These are phyloP conservation scores for Yamadazyma buinensis DNA, from an alignment of 1,139 yeast genomes.

Conservation along the genomic window DNA sequence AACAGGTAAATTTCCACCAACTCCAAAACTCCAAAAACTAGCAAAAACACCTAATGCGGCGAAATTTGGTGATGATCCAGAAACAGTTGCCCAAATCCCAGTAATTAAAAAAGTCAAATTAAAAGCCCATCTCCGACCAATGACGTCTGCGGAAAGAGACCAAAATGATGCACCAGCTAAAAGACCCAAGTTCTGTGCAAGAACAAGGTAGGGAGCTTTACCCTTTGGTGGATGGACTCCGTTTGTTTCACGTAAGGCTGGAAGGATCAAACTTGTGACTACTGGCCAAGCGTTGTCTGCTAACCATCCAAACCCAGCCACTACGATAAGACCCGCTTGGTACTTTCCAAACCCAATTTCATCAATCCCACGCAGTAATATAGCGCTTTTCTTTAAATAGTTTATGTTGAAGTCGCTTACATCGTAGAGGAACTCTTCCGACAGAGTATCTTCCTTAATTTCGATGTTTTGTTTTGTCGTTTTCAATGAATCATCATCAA, in stretches of 20 bases:
- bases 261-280: conserved; percentile 33
- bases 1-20: conserved; percentile 44
- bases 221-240: conserved; percentile 37
- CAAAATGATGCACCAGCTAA: conserved; percentile 41
- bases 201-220: conserved; percentile 34
- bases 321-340: conserved; percentile 38
- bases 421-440: conserved; percentile 10
- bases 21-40: conserved; percentile 44
- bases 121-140: conserved; percentile 44
- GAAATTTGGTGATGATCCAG: conserved; percentile 40
- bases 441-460: conserved; percentile 2
- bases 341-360: conserved; percentile 42
- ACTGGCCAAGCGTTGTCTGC: conserved; percentile 45
- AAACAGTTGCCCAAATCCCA: conserved; percentile 34
- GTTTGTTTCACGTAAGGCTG: conserved; percentile 30
- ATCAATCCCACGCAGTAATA: conserved; percentile 34
- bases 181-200: conserved; percentile 42
- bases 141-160: conserved; percentile 39
- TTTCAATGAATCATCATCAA: neutral
- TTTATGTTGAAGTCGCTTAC: conserved; percentile 11
- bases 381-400: conserved; percentile 32
- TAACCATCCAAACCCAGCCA: conserved; percentile 45
- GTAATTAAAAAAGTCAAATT: conserved; percentile 39
- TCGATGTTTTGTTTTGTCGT: neutral
- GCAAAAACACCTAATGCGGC: conserved; percentile 37